A percentile compares a stretch with the other conserved stretches of the same genome.
Conservation (phyloP, 2,329 filamentous ascomycete genomes). For the Nigrospora oryzae region DNA sequence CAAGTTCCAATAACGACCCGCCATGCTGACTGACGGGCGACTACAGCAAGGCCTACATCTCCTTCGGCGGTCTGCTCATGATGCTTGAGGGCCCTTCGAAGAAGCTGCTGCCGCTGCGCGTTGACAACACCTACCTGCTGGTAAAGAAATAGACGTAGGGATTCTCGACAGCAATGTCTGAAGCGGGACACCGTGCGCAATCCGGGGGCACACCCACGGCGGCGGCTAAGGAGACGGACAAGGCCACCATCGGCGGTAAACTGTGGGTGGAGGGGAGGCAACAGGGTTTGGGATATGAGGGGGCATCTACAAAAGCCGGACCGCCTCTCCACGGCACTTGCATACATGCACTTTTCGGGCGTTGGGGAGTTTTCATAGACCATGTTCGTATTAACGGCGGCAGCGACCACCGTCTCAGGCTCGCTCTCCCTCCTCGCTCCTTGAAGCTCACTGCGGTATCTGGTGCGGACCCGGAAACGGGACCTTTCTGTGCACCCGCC, state of each 20-base stretch:
- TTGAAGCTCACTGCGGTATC: slow-evolving; percentile 2
- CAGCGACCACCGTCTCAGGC: too few relatives aligned
- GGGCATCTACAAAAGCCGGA: too few relatives aligned
- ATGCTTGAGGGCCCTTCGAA: slow-evolving; percentile 90
- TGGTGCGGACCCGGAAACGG: slow-evolving; percentile 68
- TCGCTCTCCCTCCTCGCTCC: background rate
- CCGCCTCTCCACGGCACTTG: too few relatives aligned
- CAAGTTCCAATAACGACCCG: too few relatives aligned
- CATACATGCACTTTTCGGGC: background rate
- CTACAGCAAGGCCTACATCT: slow-evolving; percentile 80
- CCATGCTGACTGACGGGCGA: too few relatives aligned
- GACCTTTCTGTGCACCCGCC: slow-evolving; percentile 67
- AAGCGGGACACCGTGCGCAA: too few relatives aligned
- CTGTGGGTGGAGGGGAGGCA: too few relatives aligned
- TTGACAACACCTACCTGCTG: slow-evolving; percentile 89
- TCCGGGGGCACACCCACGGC: too few relatives aligned
- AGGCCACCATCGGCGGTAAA: too few relatives aligned
- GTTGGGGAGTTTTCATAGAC: background rate
- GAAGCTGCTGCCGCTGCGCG: slow-evolving; percentile 84
- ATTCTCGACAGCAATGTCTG: background rate
- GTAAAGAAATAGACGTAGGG: slow-evolving; percentile 66
- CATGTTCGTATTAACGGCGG: too few relatives aligned
- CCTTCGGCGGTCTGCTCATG: slow-evolving; percentile 86
- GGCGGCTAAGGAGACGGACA: too few relatives aligned
- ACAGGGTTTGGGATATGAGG: too few relatives aligned